Evolutionary conservation across 768 basidiomycete genomes (phyloP).

Genomic region (Boletus speciosus): DNA sequence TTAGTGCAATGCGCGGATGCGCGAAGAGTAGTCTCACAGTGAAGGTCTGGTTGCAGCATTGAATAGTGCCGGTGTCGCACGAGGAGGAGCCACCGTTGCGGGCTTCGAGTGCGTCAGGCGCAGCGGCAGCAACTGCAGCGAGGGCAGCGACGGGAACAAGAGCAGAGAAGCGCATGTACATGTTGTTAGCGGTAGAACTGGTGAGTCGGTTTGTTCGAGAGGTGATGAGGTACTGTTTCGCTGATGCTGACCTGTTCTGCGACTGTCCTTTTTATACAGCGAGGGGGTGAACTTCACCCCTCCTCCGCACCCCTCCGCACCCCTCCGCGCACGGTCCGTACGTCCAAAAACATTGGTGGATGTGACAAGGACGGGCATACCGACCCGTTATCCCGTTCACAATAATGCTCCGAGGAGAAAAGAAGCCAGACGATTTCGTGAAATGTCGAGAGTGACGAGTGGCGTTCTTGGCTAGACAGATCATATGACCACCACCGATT

Average conservation of each 20-base stretch:
- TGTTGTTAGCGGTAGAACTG: background rate
- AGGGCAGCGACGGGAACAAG: conserved; percentile 13
- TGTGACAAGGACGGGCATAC: background rate
- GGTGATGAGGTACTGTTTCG: background rate
- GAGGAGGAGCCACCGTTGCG: background rate
- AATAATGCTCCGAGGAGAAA: background rate
- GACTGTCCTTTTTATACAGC: conserved; percentile 9
- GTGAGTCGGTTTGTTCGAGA: background rate
- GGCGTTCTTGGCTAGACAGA: no score
- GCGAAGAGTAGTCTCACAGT: no score
- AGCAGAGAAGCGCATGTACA: conserved; percentile 6
- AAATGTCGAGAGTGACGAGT: background rate
- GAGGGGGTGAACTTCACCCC: background rate
- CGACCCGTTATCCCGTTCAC: background rate
- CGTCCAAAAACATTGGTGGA: no score
- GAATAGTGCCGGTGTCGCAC: background rate
- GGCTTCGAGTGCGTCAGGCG: conserved; percentile 1
- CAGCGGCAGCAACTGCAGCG: conserved; percentile 4
- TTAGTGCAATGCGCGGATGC: no score
- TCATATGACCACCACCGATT: background rate
- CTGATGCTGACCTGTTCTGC: background rate
- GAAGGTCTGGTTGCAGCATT: no score
- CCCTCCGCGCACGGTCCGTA: background rate
- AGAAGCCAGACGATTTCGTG: background rate
- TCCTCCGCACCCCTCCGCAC: background rate